Evolutionary conservation across 306 rosid species (phyloP).

Genomic region (Herpetospermum pedunculosum): DNA sequence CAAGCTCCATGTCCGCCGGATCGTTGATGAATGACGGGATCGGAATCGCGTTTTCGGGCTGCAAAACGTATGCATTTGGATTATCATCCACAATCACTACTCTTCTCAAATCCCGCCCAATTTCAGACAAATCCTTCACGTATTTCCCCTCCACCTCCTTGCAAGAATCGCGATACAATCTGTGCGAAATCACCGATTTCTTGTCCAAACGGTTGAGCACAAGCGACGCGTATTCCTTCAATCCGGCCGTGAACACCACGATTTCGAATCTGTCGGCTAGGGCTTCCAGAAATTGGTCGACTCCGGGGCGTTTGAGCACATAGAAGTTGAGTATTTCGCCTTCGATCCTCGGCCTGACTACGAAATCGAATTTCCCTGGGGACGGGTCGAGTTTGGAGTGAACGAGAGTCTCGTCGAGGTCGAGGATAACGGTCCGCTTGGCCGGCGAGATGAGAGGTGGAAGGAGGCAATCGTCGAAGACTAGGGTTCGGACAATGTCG

Average conservation of each 20-base stretch:
- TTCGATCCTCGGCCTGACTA: conserved; percentile 59
- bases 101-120: conserved; percentile 54
- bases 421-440: conserved; percentile 53
- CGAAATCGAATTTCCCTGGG: conserved; percentile 53
- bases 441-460: conserved; percentile 22
- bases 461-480: conserved; percentile 18
- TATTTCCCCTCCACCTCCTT: conserved; percentile 46
- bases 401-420: conserved; percentile 72
- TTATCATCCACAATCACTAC: conserved; percentile 80
- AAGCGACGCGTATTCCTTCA: conserved; percentile 66
- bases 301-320: conserved; percentile 79
- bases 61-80: conserved; percentile 52
- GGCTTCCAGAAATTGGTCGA: conserved; percentile 42
- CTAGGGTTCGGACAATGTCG: conserved; percentile 24
- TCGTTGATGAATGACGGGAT: conserved; percentile 54
- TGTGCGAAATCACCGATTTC: conserved; percentile 43
- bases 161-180: conserved; percentile 74
- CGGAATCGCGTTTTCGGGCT: conserved; percentile 69
- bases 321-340: conserved; percentile 51
- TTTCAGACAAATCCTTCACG: conserved; percentile 55
- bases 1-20: conserved; percentile 44
- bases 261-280: conserved; percentile 52
- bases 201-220: conserved; percentile 65
- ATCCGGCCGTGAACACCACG: conserved; percentile 79
- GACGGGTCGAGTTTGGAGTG: conserved; percentile 49